Base-by-base conservation (phyloP, 2,329 filamentous ascomycete genomes). In the Beauveria pseudobassiana region DNA sequence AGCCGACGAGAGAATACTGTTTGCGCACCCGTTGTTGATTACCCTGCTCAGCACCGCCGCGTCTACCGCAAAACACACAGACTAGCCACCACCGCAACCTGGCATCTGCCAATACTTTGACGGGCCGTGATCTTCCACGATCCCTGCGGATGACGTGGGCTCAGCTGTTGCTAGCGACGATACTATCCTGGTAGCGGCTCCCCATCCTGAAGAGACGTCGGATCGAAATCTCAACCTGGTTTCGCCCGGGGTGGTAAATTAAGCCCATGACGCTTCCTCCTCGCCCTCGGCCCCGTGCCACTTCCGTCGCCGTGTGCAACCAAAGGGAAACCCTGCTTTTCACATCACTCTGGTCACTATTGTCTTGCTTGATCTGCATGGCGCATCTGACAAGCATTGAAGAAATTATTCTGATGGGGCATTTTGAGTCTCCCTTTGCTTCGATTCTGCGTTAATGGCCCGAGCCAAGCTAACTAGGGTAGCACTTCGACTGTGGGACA, bases 141-240 rank as follows among this genome's bases (percentile, higher is more conserved):
- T 40, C 43, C 54, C 30, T 49, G 43, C 28, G 28, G 14, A 57
- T 49, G 54, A 49, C 43, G 28, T 57, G 54, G 54, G 54, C 54
- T 57, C 43, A 38, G 54, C 28, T 57, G 20, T 22, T 53, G 20
- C 22, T 46, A 49, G 10, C 28, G 12, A 57, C 28, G 20, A 48
- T 57, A 24, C 26, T 22, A 38, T 24, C 54, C 43, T 30, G 16
- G 54, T 26, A 43, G 51, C 28, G 38, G 52, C 38, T 40, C 52
- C 38, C 34, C 49, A 8, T 38, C 30, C 30, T 46, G 42, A 52
- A 24, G 49, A 7, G 38, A 48, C 28, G 14, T 49, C 30, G 43
- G 34, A 56, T 56, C 40, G 40, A 56, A 56, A 46, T 46, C 53
- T 56, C 42, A 46, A 56, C 20, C 40, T 34, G 53, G 53, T 56